These are phyloP conservation scores for Diutina scorzettiae DNA, from an alignment of 1,139 yeast species.

Conservation along the genomic window DNA sequence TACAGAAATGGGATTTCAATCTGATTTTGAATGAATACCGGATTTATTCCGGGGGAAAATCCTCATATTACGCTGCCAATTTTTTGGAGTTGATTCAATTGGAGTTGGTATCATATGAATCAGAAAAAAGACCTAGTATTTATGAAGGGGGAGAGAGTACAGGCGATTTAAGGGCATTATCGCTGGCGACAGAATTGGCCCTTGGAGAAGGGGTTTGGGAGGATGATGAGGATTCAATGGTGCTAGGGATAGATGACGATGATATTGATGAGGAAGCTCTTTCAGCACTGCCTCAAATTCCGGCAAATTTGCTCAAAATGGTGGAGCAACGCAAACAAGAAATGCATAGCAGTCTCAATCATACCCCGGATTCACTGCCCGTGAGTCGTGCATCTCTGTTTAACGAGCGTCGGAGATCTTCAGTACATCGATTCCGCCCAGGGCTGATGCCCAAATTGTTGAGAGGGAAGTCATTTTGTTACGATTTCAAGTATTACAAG, in stretches of 20 bases:
- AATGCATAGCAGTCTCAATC: slow-evolving; percentile 9
- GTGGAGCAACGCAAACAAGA: slow-evolving; percentile 41
- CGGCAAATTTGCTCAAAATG: slow-evolving; percentile 42
- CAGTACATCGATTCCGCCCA: slow-evolving; percentile 1
- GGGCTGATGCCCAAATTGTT: neutral
- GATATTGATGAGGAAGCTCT: slow-evolving; percentile 39
- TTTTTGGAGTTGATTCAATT: slow-evolving; percentile 62
- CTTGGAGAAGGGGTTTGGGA: neutral
- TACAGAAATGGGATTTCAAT: slow-evolving; percentile 83
- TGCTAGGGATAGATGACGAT: slow-evolving; percentile 20
- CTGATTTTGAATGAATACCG: slow-evolving; percentile 79
- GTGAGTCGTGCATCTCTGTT: slow-evolving; percentile 3
- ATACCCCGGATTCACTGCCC: slow-evolving; percentile 3
- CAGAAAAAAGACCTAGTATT: neutral
- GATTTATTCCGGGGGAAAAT: slow-evolving; percentile 48
- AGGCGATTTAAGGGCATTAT: neutral
- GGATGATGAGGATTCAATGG: neutral
- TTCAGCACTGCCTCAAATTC: slow-evolving; percentile 59
- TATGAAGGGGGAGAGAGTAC: neutral
- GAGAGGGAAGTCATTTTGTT: neutral
- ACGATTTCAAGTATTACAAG: slow-evolving; percentile 28
- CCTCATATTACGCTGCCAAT: slow-evolving; percentile 69
- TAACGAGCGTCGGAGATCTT: slow-evolving; percentile 1
- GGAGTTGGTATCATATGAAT: slow-evolving; percentile 35
- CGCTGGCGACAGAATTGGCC: neutral